Percentiles rank a stretch among this genome's conserved stretches.
These are phyloP conservation scores for Chondrus crispus DNA, from an alignment of 23 red algal genomes.

Conservation along the genomic window DNA sequence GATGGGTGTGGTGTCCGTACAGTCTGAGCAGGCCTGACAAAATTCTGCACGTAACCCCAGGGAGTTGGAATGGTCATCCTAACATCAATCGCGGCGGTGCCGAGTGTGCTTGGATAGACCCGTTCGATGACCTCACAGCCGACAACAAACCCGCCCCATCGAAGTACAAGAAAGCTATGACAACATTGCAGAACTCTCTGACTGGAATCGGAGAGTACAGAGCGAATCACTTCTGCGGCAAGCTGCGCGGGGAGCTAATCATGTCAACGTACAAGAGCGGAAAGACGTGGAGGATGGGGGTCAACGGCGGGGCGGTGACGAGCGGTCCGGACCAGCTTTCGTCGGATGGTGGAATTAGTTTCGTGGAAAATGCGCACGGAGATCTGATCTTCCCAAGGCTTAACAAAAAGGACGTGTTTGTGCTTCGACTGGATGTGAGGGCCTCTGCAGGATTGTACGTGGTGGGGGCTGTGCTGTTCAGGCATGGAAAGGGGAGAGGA, in stretches of 20 bases:
- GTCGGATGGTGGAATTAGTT: background rate
- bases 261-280: slow-evolving; percentile 19
- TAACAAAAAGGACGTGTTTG: slow-evolving; percentile 1
- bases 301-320: slow-evolving; percentile 23
- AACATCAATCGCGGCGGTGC: slow-evolving; percentile 24
- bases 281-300: slow-evolving; percentile 2
- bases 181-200: slow-evolving; percentile 18
- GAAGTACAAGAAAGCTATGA: slow-evolving; percentile 18
- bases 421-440: background rate
- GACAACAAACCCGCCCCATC: background rate
- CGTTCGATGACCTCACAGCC: slow-evolving; percentile 7
- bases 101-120: slow-evolving; percentile 32
- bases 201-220: slow-evolving; percentile 53
- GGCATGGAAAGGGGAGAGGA: slow-evolving; percentile 23
- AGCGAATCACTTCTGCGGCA: background rate
- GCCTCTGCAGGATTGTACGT: background rate
- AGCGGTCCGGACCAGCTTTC: slow-evolving; percentile 11
- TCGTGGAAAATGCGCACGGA: slow-evolving; percentile 41
- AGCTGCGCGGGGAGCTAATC: slow-evolving; percentile 13
- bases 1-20: background rate
- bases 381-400: slow-evolving; percentile 34
- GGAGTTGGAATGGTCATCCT: slow-evolving; percentile 40
- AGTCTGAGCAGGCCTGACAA: slow-evolving; percentile 10
- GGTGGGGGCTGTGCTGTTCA: background rate
- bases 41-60: background rate